These are phyloP conservation scores for Bipolaris gigantea DNA, from an alignment of 2,329 filamentous ascomycete genomes.

Conservation along the genomic window DNA sequence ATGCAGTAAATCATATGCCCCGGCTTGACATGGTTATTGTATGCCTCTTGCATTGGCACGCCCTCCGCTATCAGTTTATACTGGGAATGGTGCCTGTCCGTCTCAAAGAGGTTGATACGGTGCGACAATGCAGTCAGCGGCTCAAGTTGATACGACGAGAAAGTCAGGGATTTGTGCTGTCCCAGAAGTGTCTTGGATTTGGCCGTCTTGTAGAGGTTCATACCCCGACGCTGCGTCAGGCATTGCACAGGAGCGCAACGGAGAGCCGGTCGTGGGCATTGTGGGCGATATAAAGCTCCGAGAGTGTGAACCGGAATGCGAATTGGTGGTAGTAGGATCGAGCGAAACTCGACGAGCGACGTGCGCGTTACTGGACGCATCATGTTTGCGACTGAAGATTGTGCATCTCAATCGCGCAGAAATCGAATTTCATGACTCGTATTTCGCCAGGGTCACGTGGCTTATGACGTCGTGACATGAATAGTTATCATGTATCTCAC, in stretches of 20 bases:
- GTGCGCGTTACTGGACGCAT: conserved; percentile 20
- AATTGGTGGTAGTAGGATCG: conserved; percentile 24
- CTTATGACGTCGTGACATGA: neutral
- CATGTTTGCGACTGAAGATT: conserved; percentile 4
- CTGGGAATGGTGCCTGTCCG: neutral
- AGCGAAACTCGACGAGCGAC: conserved; percentile 21
- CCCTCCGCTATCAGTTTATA: conserved; percentile 10
- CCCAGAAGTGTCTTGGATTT: conserved; percentile 26
- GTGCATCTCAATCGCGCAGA: neutral
- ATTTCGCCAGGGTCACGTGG: neutral
- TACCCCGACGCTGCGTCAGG: conserved; percentile 22
- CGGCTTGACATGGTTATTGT: conserved; percentile 22
- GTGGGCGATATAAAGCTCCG: conserved; percentile 16
- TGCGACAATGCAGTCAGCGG: conserved; percentile 15
- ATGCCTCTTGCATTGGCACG: conserved; percentile 25
- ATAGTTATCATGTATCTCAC: too few species aligned
- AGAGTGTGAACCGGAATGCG: conserved; percentile 16
- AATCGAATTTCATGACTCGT: conserved; percentile 6
- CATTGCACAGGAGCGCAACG: conserved; percentile 15
- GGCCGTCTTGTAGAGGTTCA: conserved; percentile 37
- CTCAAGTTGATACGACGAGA: conserved; percentile 15
- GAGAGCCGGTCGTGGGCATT: conserved; percentile 8
- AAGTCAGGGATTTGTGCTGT: conserved; percentile 31
- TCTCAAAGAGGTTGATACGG: conserved; percentile 22
- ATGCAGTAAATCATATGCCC: conserved; percentile 26